phyloP scores from a whole-genome alignment of 2,329 filamentous ascomycete genomes.

The Fusarium verrucosum region DNA sequence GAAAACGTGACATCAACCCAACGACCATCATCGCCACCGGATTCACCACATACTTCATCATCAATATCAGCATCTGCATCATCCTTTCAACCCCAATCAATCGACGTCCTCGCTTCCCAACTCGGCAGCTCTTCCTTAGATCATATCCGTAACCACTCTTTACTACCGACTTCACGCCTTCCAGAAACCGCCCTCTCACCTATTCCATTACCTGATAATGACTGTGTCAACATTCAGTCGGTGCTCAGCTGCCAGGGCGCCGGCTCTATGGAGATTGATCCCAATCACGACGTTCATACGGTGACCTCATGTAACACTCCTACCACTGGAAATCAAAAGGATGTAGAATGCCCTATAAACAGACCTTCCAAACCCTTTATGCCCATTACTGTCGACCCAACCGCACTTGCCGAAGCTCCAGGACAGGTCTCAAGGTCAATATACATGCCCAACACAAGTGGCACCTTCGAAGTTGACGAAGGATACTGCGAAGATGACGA shows the following conservation, averaged over 20 bases:
- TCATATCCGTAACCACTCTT: conserved; percentile 8
- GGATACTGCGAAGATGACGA: conserved; percentile 43
- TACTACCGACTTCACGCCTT: neutral
- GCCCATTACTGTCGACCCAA: conserved; percentile 7
- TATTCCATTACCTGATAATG: conserved; percentile 29
- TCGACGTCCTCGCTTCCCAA: conserved; percentile 38
- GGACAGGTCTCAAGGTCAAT: neutral
- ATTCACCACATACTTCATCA: conserved; percentile 23
- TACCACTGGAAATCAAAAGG: neutral
- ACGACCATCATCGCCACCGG: conserved; percentile 35
- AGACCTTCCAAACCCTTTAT: neutral
- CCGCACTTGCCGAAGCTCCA: conserved; percentile 1
- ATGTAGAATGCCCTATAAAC: neutral
- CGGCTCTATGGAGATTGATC: conserved; percentile 32
- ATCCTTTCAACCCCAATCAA: conserved; percentile 12
- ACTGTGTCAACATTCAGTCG: conserved; percentile 11
- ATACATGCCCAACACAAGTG: conserved; percentile 1
- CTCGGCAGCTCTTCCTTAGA: conserved; percentile 38
- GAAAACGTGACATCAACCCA: neutral
- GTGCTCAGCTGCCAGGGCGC: conserved; percentile 3
- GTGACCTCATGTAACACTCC: neutral
- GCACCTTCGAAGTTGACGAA: conserved; percentile 44
- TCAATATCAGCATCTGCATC: conserved; percentile 3
- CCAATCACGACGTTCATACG: neutral
- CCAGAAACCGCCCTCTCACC: conserved; percentile 25